Evolutionary conservation across 202 grass and related monocot genomes (phyloP), one percentile per base, ranked within the genome.

Genomic region (Hordeum pubiflorum): DNA sequence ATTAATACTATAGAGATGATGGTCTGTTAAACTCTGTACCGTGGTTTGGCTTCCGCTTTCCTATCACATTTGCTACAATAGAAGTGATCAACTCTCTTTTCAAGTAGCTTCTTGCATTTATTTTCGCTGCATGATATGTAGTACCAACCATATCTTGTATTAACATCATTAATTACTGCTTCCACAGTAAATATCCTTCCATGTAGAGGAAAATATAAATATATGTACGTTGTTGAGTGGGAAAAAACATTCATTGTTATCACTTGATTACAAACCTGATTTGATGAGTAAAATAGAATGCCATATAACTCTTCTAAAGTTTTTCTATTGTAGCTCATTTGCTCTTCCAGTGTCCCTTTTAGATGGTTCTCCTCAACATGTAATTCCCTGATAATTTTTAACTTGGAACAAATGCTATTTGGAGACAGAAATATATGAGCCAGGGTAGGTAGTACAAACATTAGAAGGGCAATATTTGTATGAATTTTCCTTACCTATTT

Each of bases 21-120:
- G 20, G 3, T 2, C 6, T 37, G 21, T n/a, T n/a, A 40, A 68
- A 9, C n/a, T 40, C 15, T 39, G 32, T 44, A 46, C 14, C 14
- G 0, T 63, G 58, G 14, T 63, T 41, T 46, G 6, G 58, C 13
- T 44, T 44, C 2, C 13, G 65, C 74, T 43, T 44, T 78, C 9
- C 29, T 63, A 3, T 14, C 39, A 5, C 58, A 78, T 17, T 78
- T 64, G 24, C 26, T 13, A 0, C 76, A 67, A 36, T 24, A 54
- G 4, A 37, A 79, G 61, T 66, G 41, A 24, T 66, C 7, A 66
- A 0, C 15, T 4, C 18, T 46, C 10, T 33, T 79, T 11, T 79
- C 43, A 36, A 66, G 61, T 66, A 66, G 27, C 11, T 65, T 79
- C 10, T 79, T 79, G 62, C 76, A 66, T 7, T 78, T 31, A 31